A percentile compares a stretch with the other conserved stretches of the same genome.
Conservation (phyloP, 2,329 filamentous ascomycete genomes). For the Botrytis squamosa region DNA sequence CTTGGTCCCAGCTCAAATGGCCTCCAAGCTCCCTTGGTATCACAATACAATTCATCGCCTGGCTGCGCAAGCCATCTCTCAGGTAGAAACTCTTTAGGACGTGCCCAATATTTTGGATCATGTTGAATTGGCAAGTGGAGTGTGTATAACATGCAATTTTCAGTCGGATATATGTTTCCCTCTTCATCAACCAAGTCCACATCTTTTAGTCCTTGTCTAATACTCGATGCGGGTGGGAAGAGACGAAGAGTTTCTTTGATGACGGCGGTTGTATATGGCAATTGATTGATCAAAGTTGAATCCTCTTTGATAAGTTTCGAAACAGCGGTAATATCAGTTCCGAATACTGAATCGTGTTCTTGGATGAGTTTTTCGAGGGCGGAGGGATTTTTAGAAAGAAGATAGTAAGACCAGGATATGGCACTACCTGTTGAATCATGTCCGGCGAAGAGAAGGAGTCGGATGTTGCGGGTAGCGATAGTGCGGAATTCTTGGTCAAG, state of each 20-base stretch:
- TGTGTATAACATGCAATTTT: slow-evolving; percentile 24
- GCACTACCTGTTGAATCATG: slow-evolving; percentile 32
- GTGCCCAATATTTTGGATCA: slow-evolving; percentile 44
- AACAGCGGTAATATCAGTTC: slow-evolving; percentile 23
- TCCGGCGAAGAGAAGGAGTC: slow-evolving; percentile 29
- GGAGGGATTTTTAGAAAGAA: slow-evolving; percentile 29
- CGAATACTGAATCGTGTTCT: slow-evolving; percentile 33
- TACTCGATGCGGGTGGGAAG: slow-evolving; percentile 27
- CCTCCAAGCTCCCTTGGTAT: slow-evolving; percentile 47
- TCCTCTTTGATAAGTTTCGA: slow-evolving; percentile 20
- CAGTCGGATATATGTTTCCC: slow-evolving; percentile 27
- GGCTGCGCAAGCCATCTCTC: slow-evolving; percentile 47
- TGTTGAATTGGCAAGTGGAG: slow-evolving; percentile 38
- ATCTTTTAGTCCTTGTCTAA: slow-evolving; percentile 24
- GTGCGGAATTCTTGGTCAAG: slow-evolving; percentile 26
- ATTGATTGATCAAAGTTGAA: slow-evolving; percentile 26
- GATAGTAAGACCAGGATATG: slow-evolving; percentile 26
- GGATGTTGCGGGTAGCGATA: slow-evolving; percentile 25
- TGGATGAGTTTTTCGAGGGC: slow-evolving; percentile 23
- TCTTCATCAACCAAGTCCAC: slow-evolving; percentile 24
- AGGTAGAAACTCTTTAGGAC: slow-evolving; percentile 47
- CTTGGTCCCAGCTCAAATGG: slow-evolving; percentile 55
- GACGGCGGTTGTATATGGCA: slow-evolving; percentile 31
- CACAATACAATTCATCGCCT: slow-evolving; percentile 40
- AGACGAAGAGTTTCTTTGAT: slow-evolving; percentile 32